A percentile compares a stretch with the other conserved stretches of the same genome.
phyloP scores from a whole-genome alignment of 1,139 yeast species.

The Suhomyces kunorum region DNA sequence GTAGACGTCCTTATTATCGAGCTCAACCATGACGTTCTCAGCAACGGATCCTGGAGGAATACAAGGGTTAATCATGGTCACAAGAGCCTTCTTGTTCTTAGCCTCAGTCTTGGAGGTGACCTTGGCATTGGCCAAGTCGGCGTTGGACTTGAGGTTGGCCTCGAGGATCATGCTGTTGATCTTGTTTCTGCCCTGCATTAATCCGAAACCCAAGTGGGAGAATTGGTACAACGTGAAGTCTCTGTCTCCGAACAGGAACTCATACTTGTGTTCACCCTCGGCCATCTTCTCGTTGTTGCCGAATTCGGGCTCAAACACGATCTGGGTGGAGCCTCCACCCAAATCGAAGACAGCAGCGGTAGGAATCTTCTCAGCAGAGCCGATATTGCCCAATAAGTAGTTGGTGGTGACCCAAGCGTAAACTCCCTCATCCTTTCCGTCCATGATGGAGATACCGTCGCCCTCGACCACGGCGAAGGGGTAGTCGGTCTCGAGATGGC shows the following conservation, averaged over 20 bases:
- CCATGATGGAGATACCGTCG: slow-evolving; percentile 89
- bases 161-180: slow-evolving; percentile 63
- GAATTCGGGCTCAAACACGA: slow-evolving; percentile 90
- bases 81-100: slow-evolving; percentile 39
- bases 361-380: slow-evolving; percentile 64
- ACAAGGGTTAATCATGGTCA: slow-evolving; percentile 73
- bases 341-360: slow-evolving; percentile 97
- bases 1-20: slow-evolving; percentile 50
- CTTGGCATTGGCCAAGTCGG: slow-evolving; percentile 30
- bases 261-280: slow-evolving; percentile 88
- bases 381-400: slow-evolving; percentile 88
- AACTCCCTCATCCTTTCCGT: slow-evolving; percentile 97
- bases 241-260: slow-evolving; percentile 76
- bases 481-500: slow-evolving; percentile 70
- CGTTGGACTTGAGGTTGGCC: slow-evolving; percentile 42
- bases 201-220: slow-evolving; percentile 93
- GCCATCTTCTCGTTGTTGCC: slow-evolving; percentile 58
- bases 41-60: slow-evolving; percentile 71
- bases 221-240: slow-evolving; percentile 86
- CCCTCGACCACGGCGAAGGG: slow-evolving; percentile 87
- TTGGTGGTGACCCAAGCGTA: slow-evolving; percentile 98
- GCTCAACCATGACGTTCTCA: slow-evolving; percentile 56
- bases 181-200: slow-evolving; percentile 89
- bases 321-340: slow-evolving; percentile 98
- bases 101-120: slow-evolving; percentile 39